These are phyloP conservation scores for Phytophthora fragariae DNA, from an alignment of 352 stramenopile genomes.

Conservation along the genomic window DNA sequence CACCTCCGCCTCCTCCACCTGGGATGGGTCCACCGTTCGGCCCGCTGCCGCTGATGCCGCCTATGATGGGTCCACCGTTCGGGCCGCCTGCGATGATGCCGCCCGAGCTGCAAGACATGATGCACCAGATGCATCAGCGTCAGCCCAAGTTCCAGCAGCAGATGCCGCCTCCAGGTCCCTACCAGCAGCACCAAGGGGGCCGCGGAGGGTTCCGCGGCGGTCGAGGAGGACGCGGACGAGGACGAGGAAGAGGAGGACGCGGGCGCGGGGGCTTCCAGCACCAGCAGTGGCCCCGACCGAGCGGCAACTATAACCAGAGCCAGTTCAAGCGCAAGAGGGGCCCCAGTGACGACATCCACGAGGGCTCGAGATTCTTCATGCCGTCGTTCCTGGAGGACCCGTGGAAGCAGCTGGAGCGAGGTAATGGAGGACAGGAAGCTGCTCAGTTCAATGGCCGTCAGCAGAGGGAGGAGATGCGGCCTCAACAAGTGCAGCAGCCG, in stretches of 20 bases:
- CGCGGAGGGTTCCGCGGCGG: constrained; percentile 28
- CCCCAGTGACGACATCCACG: constrained; percentile 49
- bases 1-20: no score
- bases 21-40: no score
- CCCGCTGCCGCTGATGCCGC: constrained; percentile 32
- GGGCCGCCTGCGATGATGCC: constrained; percentile 39
- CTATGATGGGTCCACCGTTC: constrained; percentile 5
- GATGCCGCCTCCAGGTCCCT: constrained; percentile 1
- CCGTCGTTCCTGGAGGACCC: constrained; percentile 75
- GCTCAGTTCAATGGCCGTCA: neutral
- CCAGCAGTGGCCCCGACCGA: constrained; percentile 12
- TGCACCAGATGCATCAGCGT: constrained; percentile 58
- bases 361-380: constrained; percentile 66
- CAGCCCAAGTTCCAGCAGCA: constrained; percentile 52
- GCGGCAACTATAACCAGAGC: constrained; percentile 20
- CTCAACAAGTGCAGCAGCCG: constrained; percentile 21
- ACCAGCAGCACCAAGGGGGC: constrained; percentile 25
- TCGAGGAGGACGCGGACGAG: constrained; percentile 30
- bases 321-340: constrained; percentile 61
- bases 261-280: constrained; percentile 36
- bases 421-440: neutral
- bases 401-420: constrained; percentile 51
- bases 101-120: constrained; percentile 60
- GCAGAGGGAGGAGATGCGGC: constrained; percentile 28
- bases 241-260: constrained; percentile 31